A percentile compares a stretch with the other conserved stretches of the same genome.
Evolutionary conservation across 768 basidiomycete genomes (phyloP).

Genomic region (Hericium alpestre): DNA sequence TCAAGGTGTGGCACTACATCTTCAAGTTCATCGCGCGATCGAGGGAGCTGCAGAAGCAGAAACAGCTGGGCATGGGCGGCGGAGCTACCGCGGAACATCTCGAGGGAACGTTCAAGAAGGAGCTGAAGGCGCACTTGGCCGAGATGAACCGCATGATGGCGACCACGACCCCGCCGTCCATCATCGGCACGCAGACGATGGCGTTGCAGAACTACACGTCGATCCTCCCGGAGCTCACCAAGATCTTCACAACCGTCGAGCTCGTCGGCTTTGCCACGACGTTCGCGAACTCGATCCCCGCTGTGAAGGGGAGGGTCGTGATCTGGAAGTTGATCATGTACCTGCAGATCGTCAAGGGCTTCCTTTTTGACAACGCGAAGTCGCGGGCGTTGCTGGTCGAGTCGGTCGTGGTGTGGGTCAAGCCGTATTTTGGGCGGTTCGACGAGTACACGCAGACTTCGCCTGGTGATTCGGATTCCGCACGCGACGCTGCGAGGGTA

Average conservation of each 20-base stretch:
- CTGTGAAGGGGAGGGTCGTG: constrained; percentile 75
- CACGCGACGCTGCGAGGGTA: constrained; percentile 65
- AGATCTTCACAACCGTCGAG: constrained; percentile 72
- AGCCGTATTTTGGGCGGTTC: constrained; percentile 86
- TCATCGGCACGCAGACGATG: constrained; percentile 93
- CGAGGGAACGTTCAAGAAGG: constrained; percentile 75
- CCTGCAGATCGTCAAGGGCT: constrained; percentile 80
- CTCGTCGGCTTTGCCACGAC: constrained; percentile 78
- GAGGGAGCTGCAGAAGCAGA: constrained; percentile 74
- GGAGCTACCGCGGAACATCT: constrained; percentile 80
- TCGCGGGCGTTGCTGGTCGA: constrained; percentile 77
- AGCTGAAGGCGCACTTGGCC: constrained; percentile 62
- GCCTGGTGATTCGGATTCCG: constrained; percentile 54
- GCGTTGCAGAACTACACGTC: constrained; percentile 90
- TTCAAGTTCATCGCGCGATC: constrained; percentile 92
- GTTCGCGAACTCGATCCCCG: constrained; percentile 76
- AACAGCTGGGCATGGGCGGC: constrained; percentile 68
- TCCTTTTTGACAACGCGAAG: constrained; percentile 74
- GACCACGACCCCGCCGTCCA: constrained; percentile 61
- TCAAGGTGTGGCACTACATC: constrained; percentile 96
- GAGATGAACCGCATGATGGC: constrained; percentile 89
- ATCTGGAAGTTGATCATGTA: constrained; percentile 94
- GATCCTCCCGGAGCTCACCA: constrained; percentile 77
- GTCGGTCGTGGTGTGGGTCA: constrained; percentile 86
- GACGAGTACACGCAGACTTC: constrained; percentile 67